A percentile compares a stretch with the other conserved stretches of the same genome.
Conservation (phyloP, 306 rosid genomes). For the Rosa persica region DNA sequence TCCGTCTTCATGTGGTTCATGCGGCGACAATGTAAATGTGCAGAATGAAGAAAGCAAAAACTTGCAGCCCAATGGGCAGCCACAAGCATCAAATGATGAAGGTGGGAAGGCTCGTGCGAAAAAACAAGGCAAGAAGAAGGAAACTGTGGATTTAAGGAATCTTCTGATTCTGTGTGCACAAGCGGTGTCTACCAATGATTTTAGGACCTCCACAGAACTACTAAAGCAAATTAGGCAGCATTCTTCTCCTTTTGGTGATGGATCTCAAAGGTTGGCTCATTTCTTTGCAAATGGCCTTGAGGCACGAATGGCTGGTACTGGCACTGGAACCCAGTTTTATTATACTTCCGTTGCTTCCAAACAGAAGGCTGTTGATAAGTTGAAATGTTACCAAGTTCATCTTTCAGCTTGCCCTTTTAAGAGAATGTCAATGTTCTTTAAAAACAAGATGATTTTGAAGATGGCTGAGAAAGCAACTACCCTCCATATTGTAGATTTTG, state of each 20-base stretch:
- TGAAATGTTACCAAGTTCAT: conserved; percentile 34
- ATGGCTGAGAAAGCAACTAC: conserved; percentile 31
- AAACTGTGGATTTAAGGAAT: conserved; percentile 36
- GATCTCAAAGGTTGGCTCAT: conserved; percentile 41
- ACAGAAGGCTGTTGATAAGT: conserved; percentile 17
- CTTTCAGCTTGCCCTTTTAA: conserved; percentile 35
- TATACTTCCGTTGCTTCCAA: conserved; percentile 22
- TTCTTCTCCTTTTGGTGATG: conserved; percentile 39
- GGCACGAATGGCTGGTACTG: conserved; percentile 40
- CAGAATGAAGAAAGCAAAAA: conserved; percentile 18
- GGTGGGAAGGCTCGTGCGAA: conserved; percentile 26
- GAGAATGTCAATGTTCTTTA: conserved; percentile 26
- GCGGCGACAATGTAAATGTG: conserved; percentile 15
- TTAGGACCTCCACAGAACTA: conserved; percentile 25
- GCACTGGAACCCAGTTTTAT: conserved; percentile 18
- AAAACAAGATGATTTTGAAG: conserved; percentile 33
- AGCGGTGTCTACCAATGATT: conserved; percentile 33
- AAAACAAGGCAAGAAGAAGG: conserved; percentile 28
- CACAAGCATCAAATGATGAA: conserved; percentile 17
- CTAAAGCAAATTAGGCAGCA: conserved; percentile 41
- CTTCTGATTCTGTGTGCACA: conserved; percentile 43
- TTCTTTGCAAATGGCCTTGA: conserved; percentile 40
- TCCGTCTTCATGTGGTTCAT: neutral
- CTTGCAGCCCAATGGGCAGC: conserved; percentile 21
- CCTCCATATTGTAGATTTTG: conserved; percentile 42